Percentiles rank a stretch among this genome's conserved stretches.
phyloP scores from a whole-genome alignment of 495 filamentous ascomycete genomes.

The Pseudevernia furfuracea region DNA sequence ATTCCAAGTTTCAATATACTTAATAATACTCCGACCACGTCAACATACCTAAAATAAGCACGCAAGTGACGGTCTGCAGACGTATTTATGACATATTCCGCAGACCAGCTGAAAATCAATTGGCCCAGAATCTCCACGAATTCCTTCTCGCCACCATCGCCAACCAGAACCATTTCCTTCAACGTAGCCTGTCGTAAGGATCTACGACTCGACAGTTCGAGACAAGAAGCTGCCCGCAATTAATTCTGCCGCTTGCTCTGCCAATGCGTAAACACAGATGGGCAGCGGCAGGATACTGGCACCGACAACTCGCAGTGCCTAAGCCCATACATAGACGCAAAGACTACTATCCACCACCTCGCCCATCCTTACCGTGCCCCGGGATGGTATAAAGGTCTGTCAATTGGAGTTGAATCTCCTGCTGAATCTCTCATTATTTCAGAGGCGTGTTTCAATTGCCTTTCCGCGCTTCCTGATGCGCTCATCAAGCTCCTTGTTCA shows the following conservation, averaged over 20 bases:
- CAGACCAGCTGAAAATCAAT: neutral
- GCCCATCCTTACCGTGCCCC: neutral
- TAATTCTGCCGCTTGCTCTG: neutral
- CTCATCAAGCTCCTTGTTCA: too few species aligned
- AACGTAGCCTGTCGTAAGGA: too few species aligned
- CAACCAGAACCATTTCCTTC: too few species aligned
- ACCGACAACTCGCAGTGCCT: neutral
- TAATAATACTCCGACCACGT: too few species aligned
- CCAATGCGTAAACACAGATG: neutral
- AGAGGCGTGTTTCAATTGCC: too few species aligned
- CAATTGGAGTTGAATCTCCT: too few species aligned
- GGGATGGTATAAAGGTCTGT: neutral
- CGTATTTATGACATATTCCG: neutral
- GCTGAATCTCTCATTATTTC: too few species aligned
- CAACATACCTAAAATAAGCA: neutral
- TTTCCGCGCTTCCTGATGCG: too few species aligned
- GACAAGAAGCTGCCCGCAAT: neutral
- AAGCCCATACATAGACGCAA: neutral
- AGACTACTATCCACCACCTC: neutral
- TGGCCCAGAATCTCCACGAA: too few species aligned
- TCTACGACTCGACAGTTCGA: neutral
- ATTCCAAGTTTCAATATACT: neutral
- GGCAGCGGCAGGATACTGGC: neutral
- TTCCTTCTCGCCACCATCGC: too few species aligned
- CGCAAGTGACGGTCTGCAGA: too few species aligned